A percentile compares a stretch with the other conserved stretches of the same genome.
Evolutionary conservation across 441 rosid genomes (phyloP).

Genomic region (Mallotus japonicus): DNA sequence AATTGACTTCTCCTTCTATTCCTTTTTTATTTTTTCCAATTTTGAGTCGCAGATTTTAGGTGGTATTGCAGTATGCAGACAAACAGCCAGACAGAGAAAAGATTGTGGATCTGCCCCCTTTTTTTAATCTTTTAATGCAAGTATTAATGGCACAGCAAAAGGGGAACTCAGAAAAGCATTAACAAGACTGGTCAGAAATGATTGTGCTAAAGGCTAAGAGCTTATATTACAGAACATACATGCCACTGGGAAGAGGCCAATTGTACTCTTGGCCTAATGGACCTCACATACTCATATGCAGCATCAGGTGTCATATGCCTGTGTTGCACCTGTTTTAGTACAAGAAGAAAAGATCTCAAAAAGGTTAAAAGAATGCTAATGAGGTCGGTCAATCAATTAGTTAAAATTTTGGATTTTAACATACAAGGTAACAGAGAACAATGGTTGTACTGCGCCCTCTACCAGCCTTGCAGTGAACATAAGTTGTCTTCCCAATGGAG

Average conservation of each 20-base stretch:
- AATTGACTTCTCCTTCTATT: neutral
- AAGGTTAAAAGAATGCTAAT: neutral
- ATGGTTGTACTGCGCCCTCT: constrained; percentile 91
- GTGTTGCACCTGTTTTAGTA: constrained; percentile 50
- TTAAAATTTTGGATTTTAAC: constrained; percentile 16
- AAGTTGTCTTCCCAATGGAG: constrained; percentile 49
- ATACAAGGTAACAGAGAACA: constrained; percentile 80
- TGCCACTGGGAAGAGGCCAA: constrained; percentile 76
- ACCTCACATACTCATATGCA: constrained; percentile 65
- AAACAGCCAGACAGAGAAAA: neutral
- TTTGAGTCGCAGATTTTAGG: neutral
- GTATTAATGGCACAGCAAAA: neutral
- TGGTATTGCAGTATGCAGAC: neutral
- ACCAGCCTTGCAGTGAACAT: constrained; percentile 93
- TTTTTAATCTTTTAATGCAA: neutral
- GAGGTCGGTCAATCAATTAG: neutral
- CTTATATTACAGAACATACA: constrained; percentile 30
- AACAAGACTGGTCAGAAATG: neutral
- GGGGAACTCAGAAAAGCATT: neutral
- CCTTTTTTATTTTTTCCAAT: neutral
- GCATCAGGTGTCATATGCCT: constrained; percentile 64
- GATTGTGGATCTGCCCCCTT: neutral
- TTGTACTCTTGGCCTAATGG: constrained; percentile 74
- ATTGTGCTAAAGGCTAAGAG: neutral
- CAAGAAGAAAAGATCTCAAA: neutral